Conservation (phyloP, 306 rosid genomes). For the Adenanthera pavonina region DNA sequence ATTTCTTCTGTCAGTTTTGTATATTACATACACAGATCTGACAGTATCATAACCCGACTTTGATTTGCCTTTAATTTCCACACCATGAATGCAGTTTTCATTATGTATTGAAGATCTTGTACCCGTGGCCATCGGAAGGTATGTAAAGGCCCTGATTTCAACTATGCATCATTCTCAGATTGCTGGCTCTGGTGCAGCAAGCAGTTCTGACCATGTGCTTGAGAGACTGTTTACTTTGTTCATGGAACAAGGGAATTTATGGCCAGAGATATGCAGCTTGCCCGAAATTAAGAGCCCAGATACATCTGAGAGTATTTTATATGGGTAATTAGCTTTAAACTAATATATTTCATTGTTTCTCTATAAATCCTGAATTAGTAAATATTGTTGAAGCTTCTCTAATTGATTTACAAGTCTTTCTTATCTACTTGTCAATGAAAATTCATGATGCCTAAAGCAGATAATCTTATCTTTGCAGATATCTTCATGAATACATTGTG, state of each 20-base stretch:
- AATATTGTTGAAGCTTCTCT: slow-evolving; percentile 31
- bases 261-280: slow-evolving; percentile 92
- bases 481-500: slow-evolving; percentile 79
- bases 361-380: slow-evolving; percentile 21
- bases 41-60: slow-evolving; percentile 28
- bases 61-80: slow-evolving; percentile 40
- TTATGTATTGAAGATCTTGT: slow-evolving; percentile 97
- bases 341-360: slow-evolving; percentile 8
- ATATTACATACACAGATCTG: slow-evolving; percentile 8
- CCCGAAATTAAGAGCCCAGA: slow-evolving; percentile 77
- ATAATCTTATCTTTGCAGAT: slow-evolving; percentile 56
- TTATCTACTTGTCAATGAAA: slow-evolving; percentile 23
- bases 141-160: slow-evolving; percentile 75
- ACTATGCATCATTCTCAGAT: slow-evolving; percentile 58
- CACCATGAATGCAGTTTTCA: slow-evolving; percentile 73
- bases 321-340: slow-evolving; percentile 62
- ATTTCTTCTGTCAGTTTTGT: slow-evolving; percentile 32
- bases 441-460: slow-evolving; percentile 29
- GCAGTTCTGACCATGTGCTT: slow-evolving; percentile 68
- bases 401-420: slow-evolving; percentile 25
- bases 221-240: slow-evolving; percentile 87
- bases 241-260: slow-evolving; percentile 93
- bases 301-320: slow-evolving; percentile 68
- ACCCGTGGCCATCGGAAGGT: slow-evolving; percentile 89
- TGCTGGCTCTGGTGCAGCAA: slow-evolving; percentile 50